A percentile compares a stretch with the other conserved stretches of the same genome.
These are phyloP conservation scores for Xylaria bambusicola DNA, from an alignment of 495 filamentous ascomycete species.

Conservation along the genomic window DNA sequence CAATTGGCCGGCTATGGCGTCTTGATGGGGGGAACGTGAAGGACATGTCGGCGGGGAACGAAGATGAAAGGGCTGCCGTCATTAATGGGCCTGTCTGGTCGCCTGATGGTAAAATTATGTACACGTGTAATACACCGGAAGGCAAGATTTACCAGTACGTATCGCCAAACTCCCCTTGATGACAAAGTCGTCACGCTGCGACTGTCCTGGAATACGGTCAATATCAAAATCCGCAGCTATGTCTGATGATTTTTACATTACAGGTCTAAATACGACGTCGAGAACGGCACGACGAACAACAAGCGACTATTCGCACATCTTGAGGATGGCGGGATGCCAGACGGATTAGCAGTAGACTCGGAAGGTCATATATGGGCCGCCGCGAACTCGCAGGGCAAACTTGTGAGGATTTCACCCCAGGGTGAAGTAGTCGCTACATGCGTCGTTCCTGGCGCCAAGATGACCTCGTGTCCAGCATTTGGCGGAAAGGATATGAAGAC, in stretches of 20 bases:
- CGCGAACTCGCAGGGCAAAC: conserved; percentile 28
- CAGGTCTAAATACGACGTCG: conserved; percentile 25
- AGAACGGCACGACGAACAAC: conserved; percentile 24
- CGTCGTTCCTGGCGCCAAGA: conserved; percentile 26
- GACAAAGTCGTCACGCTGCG: not conserved
- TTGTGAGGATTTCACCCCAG: conserved; percentile 26
- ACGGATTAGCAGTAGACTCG: conserved; percentile 31
- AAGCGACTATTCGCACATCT: conserved; percentile 27
- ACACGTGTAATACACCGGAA: conserved; percentile 26
- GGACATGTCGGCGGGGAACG: conserved; percentile 18
- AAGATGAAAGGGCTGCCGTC: conserved; percentile 25
- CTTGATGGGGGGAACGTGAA: conserved; percentile 20
- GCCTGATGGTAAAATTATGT: conserved; percentile 22
- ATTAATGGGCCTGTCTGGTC: conserved; percentile 34
- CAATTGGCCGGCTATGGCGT: conserved; percentile 14
- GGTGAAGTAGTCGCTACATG: conserved; percentile 26
- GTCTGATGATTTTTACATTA: conserved; percentile 1
- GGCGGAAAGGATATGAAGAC: conserved; percentile 27
- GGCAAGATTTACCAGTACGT: conserved; percentile 28
- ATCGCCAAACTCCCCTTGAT: too few relatives aligned
- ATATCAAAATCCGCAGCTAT: too few relatives aligned
- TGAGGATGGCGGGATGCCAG: conserved; percentile 26
- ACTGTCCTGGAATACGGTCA: too few relatives aligned
- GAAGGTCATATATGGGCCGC: conserved; percentile 34
- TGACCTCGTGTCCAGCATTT: conserved; percentile 33